Percentiles rank a stretch among this genome's conserved stretches.
Conservation (phyloP, 1,139 yeast species). For the Hyphopichia pseudoburtonii region DNA sequence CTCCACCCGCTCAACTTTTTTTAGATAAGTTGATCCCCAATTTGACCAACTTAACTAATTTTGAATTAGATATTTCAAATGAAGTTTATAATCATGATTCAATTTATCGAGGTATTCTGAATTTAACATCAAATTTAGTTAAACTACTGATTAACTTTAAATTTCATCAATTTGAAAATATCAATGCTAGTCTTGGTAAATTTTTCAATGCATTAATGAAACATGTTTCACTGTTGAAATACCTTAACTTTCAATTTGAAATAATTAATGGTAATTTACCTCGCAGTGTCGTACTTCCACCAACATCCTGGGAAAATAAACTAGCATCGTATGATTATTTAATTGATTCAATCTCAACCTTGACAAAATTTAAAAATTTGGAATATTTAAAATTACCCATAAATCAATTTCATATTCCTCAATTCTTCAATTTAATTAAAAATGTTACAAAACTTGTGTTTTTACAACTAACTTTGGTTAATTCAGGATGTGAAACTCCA, state of each 20-base stretch:
- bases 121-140: conserved; percentile 7
- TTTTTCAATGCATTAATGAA: conserved; percentile 8
- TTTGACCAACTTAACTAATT: conserved; percentile 9
- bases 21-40: conserved; percentile 12
- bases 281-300: not conserved
- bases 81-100: conserved; percentile 16
- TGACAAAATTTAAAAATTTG: not conserved
- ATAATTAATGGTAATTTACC: conserved; percentile 1
- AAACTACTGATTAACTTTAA: conserved; percentile 14
- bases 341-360: not conserved
- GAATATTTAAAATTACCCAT: conserved; percentile 1
- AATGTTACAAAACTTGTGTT: not conserved
- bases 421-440: not conserved
- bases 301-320: not conserved
- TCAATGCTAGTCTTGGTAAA: conserved; percentile 11
- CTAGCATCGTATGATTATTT: conserved; percentile 1
- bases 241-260: conserved; percentile 2
- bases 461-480: conserved; percentile 1
- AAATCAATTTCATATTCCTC: conserved; percentile 2
- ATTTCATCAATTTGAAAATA: conserved; percentile 14
- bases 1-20: conserved; percentile 11
- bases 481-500: conserved; percentile 1
- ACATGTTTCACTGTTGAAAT: conserved; percentile 5
- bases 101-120: conserved; percentile 11
- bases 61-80: conserved; percentile 19